Base-by-base conservation (phyloP, 495 filamentous ascomycete genomes). In the Penicillium verhagenii region DNA sequence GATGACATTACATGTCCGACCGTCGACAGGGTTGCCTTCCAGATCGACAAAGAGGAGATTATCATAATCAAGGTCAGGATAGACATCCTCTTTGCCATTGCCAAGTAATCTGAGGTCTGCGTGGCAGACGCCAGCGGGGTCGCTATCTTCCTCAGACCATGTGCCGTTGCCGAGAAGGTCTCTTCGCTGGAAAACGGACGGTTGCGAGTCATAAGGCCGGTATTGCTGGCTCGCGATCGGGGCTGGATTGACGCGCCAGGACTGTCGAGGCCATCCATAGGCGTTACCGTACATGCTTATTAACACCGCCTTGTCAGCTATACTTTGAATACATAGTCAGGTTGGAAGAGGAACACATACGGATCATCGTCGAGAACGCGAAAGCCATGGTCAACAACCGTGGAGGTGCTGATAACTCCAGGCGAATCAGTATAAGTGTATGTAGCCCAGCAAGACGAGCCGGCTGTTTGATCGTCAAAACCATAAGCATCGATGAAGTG, bases 271-370 rank as follows among this genome's bases (percentile, higher is more conserved):
- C 29, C 49, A 52, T 14, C 49, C 49, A 52, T 43, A 52, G 8
- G 49, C 49, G n/a, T 52, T 52, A 52, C 49, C 49, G 49, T 43
- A 52, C 37, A 52, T 52, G 38, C 49, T 52, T 31, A 31, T 52
- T 23, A 52, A 31, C 7, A 29, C 28, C 28, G n/a, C n/a, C n/a
- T n/a, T n/a, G n/a, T n/a, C n/a, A n/a, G n/a, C n/a, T n/a, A n/a
- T n/a, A n/a, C n/a, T n/a, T n/a, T n/a, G n/a, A n/a, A n/a, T n/a
- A n/a, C n/a, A n/a, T n/a, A n/a, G n/a, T n/a, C n/a, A n/a, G n/a
- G n/a, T n/a, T n/a, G n/a, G n/a, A n/a, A n/a, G n/a, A n/a, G n/a
- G n/a, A n/a, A n/a, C n/a, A n/a, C n/a, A n/a, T n/a, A n/a, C n/a
- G n/a, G n/a, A n/a, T n/a, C n/a, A n/a, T n/a, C n/a, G n/a, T n/a